A percentile compares a stretch with the other conserved stretches of the same genome.
phyloP scores from a whole-genome alignment of 2,329 filamentous ascomycete species.

The Rhexocercosporidium sp. region DNA sequence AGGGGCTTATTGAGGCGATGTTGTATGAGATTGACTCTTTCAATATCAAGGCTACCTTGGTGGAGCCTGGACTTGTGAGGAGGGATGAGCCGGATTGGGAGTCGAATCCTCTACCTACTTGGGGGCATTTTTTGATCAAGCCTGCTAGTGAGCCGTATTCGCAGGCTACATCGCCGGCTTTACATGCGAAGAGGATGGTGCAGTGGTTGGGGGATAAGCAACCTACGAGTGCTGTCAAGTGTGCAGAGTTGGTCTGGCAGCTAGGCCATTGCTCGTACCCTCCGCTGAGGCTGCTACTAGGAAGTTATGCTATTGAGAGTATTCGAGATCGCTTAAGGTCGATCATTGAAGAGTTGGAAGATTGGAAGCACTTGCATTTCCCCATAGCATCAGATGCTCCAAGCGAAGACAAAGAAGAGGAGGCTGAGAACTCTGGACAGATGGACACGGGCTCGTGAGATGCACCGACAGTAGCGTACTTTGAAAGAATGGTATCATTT shows the following conservation, averaged over 20 bases:
- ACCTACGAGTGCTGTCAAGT: constrained; percentile 90
- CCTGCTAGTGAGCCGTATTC: constrained; percentile 82
- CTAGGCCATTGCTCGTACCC: constrained; percentile 94
- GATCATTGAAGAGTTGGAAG: constrained; percentile 93
- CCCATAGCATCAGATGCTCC: constrained; percentile 50
- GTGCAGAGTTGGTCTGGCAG: constrained; percentile 93
- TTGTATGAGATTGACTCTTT: constrained; percentile 92
- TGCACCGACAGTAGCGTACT: constrained; percentile 13
- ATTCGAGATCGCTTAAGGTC: constrained; percentile 87
- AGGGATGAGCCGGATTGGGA: constrained; percentile 75
- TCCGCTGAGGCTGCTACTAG: constrained; percentile 82
- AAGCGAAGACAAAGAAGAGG: constrained; percentile 42
- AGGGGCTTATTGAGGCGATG: constrained; percentile 95
- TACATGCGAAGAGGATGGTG: constrained; percentile 88
- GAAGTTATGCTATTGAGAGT: constrained; percentile 94
- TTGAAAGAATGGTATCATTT: constrained; percentile 32
- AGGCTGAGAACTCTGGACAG: constrained; percentile 31
- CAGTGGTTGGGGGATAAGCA: constrained; percentile 94
- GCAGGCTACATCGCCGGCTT: constrained; percentile 77
- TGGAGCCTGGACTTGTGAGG: constrained; percentile 87
- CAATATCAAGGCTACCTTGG: constrained; percentile 91
- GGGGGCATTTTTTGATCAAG: constrained; percentile 92
- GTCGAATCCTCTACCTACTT: constrained; percentile 69
- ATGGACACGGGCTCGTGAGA: constrained; percentile 28
- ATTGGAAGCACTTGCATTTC: constrained; percentile 88